A percentile compares a stretch with the other conserved stretches of the same genome.
Evolutionary conservation across 331 rosid genomes (phyloP).

Genomic region (Prunus yedoensis): DNA sequence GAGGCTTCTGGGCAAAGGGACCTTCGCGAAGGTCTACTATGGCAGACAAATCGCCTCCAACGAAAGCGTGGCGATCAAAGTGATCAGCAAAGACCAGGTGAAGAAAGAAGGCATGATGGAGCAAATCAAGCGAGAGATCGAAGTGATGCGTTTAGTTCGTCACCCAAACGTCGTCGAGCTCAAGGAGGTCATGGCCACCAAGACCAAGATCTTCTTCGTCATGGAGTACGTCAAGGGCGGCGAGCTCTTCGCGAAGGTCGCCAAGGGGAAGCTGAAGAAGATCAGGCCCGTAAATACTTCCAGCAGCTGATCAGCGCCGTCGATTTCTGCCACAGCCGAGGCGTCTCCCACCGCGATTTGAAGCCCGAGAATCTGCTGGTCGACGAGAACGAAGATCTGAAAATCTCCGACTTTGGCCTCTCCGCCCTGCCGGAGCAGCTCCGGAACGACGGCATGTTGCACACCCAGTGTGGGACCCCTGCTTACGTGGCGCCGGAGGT

Average conservation of each 20-base stretch:
- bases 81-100: slow-evolving; percentile 62
- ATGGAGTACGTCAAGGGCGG: slow-evolving; percentile 82
- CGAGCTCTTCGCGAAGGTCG: slow-evolving; percentile 72
- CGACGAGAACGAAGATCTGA: slow-evolving; percentile 62
- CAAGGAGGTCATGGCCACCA: slow-evolving; percentile 76
- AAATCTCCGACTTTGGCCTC: slow-evolving; percentile 72
- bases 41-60: slow-evolving; percentile 49
- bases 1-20: slow-evolving; percentile 68
- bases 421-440: slow-evolving; percentile 67
- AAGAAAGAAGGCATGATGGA: slow-evolving; percentile 69
- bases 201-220: slow-evolving; percentile 64
- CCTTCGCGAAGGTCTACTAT: slow-evolving; percentile 76
- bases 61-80: slow-evolving; percentile 73
- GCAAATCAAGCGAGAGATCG: slow-evolving; percentile 74
- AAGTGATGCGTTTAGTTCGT: slow-evolving; percentile 59
- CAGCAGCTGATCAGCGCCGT: slow-evolving; percentile 76
- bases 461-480: slow-evolving; percentile 87
- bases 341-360: slow-evolving; percentile 74
- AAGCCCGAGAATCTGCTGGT: slow-evolving; percentile 76
- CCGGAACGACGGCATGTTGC: slow-evolving; percentile 62
- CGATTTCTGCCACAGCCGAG: slow-evolving; percentile 81
- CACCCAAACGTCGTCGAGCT: slow-evolving; percentile 73
- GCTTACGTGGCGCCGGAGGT: slow-evolving; percentile 84
- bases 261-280: slow-evolving; percentile 63
- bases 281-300: slow-evolving; percentile 61